A percentile compares a stretch with the other conserved stretches of the same genome.
Evolutionary conservation across 225 moss, liverwort and hornwort species (phyloP).

Genomic region (Rhytidiadelphus loreus): DNA sequence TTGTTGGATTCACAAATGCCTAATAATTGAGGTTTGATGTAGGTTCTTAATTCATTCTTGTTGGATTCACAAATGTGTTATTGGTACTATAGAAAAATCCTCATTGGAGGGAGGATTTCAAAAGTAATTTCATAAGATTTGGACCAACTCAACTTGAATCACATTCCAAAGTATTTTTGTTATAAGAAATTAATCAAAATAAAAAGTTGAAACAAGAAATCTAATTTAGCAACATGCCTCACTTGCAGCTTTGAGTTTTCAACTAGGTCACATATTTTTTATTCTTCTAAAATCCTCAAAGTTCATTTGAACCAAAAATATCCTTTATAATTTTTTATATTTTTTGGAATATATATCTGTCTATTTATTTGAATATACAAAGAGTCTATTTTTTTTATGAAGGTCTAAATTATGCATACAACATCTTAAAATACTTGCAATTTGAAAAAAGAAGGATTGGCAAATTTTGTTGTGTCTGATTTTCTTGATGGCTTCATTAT

Average conservation of each 20-base stretch:
- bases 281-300: neutral
- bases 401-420: neutral
- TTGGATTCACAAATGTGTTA: neutral
- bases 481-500: fast-evolving
- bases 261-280: neutral
- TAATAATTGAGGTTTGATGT: too few relatives aligned
- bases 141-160: neutral
- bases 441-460: neutral
- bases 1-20: neutral
- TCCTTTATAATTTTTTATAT: neutral
- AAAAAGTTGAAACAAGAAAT: neutral
- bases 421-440: neutral
- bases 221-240: neutral
- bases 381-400: neutral
- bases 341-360: neutral
- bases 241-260: neutral
- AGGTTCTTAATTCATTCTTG: neutral
- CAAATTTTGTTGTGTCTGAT: neutral
- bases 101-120: neutral
- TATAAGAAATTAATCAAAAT: neutral
- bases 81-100: fast-evolving
- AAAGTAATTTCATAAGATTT: neutral
- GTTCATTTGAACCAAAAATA: neutral
- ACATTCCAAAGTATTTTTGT: neutral
- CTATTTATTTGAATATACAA: neutral